Percentiles rank a stretch among this genome's conserved stretches.
Conservation (phyloP, 1,284 basidiomycete species). For the Heliocybe sulcata region DNA sequence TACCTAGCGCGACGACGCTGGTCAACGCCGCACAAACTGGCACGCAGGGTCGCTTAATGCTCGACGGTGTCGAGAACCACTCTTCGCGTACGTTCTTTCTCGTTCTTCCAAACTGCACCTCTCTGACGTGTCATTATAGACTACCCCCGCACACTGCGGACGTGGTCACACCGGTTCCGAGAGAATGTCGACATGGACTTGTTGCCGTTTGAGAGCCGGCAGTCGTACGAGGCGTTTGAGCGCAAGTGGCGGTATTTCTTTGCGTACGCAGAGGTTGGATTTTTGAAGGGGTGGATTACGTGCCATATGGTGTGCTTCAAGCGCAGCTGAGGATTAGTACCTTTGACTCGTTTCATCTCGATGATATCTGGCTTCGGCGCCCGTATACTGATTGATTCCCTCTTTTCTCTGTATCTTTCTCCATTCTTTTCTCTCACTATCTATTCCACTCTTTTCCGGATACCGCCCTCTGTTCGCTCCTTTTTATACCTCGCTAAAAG, state of each 20-base stretch:
- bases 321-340: neutral
- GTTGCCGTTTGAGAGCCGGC: slow-evolving; percentile 48
- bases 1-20: slow-evolving; percentile 74
- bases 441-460: too few relatives aligned
- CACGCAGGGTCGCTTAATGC: slow-evolving; percentile 68
- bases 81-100: slow-evolving; percentile 51
- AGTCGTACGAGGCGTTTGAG: slow-evolving; percentile 50
- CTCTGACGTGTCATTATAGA: slow-evolving; percentile 31
- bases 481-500: too few relatives aligned
- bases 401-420: too few relatives aligned
- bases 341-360: neutral
- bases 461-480: too few relatives aligned
- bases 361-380: too few relatives aligned
- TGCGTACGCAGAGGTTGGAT: slow-evolving; percentile 69
- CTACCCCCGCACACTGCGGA: slow-evolving; percentile 85
- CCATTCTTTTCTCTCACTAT: too few relatives aligned
- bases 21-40: slow-evolving; percentile 60
- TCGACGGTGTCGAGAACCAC: slow-evolving; percentile 85
- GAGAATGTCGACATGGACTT: slow-evolving; percentile 38
- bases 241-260: slow-evolving; percentile 77
- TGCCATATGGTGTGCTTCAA: slow-evolving; percentile 56
- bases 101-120: neutral
- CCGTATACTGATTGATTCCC: too few relatives aligned
- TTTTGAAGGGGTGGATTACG: slow-evolving; percentile 68
- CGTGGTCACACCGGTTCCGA: slow-evolving; percentile 77